These are phyloP conservation scores for Scenedesmus sp. DNA, from an alignment of 163 green algal species.

Conservation along the genomic window DNA sequence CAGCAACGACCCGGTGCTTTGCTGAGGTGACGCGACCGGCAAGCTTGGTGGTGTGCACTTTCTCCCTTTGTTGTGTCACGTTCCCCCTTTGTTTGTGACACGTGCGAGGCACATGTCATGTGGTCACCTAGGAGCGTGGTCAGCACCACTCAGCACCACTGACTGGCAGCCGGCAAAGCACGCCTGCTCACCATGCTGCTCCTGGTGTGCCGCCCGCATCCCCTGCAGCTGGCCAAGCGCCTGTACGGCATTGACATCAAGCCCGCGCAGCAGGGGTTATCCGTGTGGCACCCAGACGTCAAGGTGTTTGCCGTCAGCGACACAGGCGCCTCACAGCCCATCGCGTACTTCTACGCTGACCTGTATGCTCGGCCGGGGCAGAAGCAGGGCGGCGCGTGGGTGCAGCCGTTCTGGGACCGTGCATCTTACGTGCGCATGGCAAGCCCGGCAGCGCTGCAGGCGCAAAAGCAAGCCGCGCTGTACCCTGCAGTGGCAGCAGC, in stretches of 20 bases:
- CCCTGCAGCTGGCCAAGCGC: slow-evolving; percentile 13
- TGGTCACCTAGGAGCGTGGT: too few relatives aligned
- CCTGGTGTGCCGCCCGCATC: background rate
- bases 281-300: slow-evolving; percentile 41
- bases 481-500: background rate
- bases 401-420: slow-evolving; percentile 15
- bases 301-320: slow-evolving; percentile 20
- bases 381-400: slow-evolving; percentile 43
- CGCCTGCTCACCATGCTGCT: background rate
- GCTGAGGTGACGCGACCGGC: too few relatives aligned
- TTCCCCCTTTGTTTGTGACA: too few relatives aligned
- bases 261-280: background rate
- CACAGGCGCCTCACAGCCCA: background rate
- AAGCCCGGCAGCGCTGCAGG: background rate
- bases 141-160: background rate
- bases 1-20: too few relatives aligned
- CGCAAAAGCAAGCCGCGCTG: background rate
- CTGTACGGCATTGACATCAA: slow-evolving; percentile 43
- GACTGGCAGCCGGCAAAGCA: background rate
- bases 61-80: too few relatives aligned
- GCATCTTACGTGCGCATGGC: background rate
- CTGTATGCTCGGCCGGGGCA: slow-evolving; percentile 22
- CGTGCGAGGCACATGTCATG: too few relatives aligned
- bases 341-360: slow-evolving; percentile 43
- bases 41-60: too few relatives aligned